These are phyloP conservation scores for Lavandula angustifolia DNA, from an alignment of 257 asterid genomes.

Conservation along the genomic window DNA sequence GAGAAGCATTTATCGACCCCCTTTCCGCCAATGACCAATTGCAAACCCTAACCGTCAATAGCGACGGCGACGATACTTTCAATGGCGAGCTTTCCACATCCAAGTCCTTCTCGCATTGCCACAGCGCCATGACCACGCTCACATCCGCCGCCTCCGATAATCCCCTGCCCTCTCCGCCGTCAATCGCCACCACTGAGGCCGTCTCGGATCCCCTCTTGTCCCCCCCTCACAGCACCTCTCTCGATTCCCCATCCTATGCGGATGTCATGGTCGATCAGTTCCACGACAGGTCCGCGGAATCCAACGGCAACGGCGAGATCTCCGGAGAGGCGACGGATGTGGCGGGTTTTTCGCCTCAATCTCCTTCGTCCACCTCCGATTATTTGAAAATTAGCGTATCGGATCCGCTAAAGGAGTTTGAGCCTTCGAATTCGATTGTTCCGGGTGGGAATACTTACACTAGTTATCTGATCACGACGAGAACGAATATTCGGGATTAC, in stretches of 20 bases:
- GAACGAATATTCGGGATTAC: slow-evolving; percentile 60
- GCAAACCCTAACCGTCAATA: slow-evolving; percentile 63
- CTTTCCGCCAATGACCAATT: slow-evolving; percentile 44
- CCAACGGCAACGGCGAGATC: slow-evolving; percentile 47
- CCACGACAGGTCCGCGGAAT: slow-evolving; percentile 41
- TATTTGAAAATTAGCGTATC: slow-evolving; percentile 68
- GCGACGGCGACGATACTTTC: slow-evolving; percentile 30
- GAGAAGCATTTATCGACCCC: slow-evolving; percentile 37
- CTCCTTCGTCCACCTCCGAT: slow-evolving; percentile 52
- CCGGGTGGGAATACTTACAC: slow-evolving; percentile 75
- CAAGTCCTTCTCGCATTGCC: slow-evolving; percentile 58
- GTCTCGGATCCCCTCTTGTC: slow-evolving; percentile 67
- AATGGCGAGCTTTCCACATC: slow-evolving; percentile 52
- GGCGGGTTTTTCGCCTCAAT: slow-evolving; percentile 37
- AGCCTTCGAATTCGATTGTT: slow-evolving; percentile 72
- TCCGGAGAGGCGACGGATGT: slow-evolving; percentile 39
- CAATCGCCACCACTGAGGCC: slow-evolving; percentile 46
- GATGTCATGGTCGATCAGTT: slow-evolving; percentile 48
- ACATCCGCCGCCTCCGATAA: slow-evolving; percentile 42
- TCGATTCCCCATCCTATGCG: slow-evolving; percentile 52
- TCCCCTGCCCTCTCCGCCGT: slow-evolving; percentile 48
- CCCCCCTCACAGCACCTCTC: slow-evolving; percentile 38
- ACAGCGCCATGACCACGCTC: slow-evolving; percentile 72
- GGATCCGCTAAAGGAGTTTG: slow-evolving; percentile 82
- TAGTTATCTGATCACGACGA: slow-evolving; percentile 77